Base-by-base conservation (phyloP, 108 stramenopile genomes). In the Cyclotella kingstonii region DNA sequence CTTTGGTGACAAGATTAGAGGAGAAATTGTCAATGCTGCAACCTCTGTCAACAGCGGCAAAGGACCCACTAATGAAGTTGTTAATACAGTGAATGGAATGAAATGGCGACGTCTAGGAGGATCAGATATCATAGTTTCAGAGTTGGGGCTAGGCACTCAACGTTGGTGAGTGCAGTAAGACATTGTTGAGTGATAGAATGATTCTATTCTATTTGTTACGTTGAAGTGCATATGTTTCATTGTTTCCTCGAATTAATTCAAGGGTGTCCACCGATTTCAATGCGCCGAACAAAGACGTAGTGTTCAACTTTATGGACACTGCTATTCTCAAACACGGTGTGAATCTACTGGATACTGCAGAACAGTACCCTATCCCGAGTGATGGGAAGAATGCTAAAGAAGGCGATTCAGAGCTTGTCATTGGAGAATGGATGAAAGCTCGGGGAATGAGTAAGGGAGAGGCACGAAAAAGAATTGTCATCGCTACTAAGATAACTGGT, bases 401-500 rank as follows among this genome's bases (percentile, higher is more conserved):
- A 59, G 94, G 94, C 12, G 85, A 84, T 64, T 81, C 89, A 4
- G 94, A 95, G 76, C 58, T 50, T 33, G 60, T 73, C 12, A 91
- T 95, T 48, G 94, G 94, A 2, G 66, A 81, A 41, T 95, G 90
- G 89, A 82, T 95, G 68, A 82, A 83, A 40, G 65, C 77, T 35
- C 61, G 89, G 10, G 82, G 77, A 45, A 76, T 89, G 19, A 27
- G 58, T 17, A 75, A 56, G 40, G 73, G 73, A 9, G 70, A 73
- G 36, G 60, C 65, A 11, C 71, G 89, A 55, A 71, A 73, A 15
- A 83, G 90, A 17, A 80, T 91, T 9, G 90, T 91, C 4, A 84
- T 95, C 49, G 85, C 91, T 1, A 86, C 86, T 15, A 95, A 95
- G 48, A 95, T 95, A 40, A 93, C 91, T 0, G 94, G 94, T 28